Conservation (phyloP, 228 moss, liverwort and hornwort species). For the Sphagnum fallax region DNA sequence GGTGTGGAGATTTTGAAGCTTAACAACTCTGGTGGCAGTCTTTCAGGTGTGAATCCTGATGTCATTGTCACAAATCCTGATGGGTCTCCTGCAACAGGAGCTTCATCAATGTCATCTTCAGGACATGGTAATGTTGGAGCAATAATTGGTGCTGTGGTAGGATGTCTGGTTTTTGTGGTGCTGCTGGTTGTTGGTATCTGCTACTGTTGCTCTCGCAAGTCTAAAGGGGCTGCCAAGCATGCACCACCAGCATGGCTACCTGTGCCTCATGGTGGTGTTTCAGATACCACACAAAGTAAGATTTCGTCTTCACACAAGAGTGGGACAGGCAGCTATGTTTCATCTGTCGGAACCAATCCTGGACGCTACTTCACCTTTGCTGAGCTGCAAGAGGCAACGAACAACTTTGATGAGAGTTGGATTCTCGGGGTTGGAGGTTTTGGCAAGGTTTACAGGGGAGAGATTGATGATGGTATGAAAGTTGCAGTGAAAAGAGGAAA, state of each 20-base stretch:
- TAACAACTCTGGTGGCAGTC: conserved; percentile 42
- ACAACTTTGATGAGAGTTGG: conserved; percentile 72
- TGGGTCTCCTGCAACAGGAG: no score
- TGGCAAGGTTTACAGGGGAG: conserved; percentile 83
- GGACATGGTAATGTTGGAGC: conserved; percentile 18
- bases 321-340: conserved; percentile 79
- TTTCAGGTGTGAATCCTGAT: conserved; percentile 10
- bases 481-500: conserved; percentile 88
- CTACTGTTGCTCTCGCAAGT: conserved; percentile 21
- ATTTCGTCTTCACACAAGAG: conserved; percentile 72
- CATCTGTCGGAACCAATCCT: conserved; percentile 62
- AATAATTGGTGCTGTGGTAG: conserved; percentile 62
- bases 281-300: conserved; percentile 51
- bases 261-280: conserved; percentile 58
- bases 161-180: conserved; percentile 32
- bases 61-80: neutral
- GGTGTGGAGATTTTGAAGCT: conserved; percentile 84
- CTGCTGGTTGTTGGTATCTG: conserved; percentile 19
- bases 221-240: conserved; percentile 18
- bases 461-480: conserved; percentile 67
- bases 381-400: conserved; percentile 81
- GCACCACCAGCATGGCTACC: conserved; percentile 66
- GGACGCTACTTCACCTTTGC: conserved; percentile 82
- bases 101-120: neutral
- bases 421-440: conserved; percentile 85